Percentiles rank a stretch among this genome's conserved stretches.
These are phyloP conservation scores for Trypanosoma platydactyli DNA, from an alignment of 208 protist species.

Conservation along the genomic window DNA sequence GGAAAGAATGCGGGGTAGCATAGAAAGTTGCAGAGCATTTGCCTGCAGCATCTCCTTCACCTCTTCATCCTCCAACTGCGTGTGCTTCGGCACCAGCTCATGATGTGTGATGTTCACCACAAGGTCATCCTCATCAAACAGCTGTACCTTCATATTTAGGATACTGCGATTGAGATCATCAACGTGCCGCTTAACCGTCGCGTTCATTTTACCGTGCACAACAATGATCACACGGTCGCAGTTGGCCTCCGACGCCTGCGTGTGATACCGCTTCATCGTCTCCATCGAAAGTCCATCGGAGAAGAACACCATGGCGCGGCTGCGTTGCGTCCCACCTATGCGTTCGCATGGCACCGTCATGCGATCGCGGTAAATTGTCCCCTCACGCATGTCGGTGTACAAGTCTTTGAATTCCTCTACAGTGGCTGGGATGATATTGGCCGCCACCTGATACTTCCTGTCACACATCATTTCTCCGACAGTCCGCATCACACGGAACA, in stretches of 20 bases:
- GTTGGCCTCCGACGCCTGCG: slow-evolving; percentile 38
- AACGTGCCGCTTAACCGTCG: slow-evolving; percentile 69
- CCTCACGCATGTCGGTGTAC: slow-evolving; percentile 41
- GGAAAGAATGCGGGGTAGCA: slow-evolving; percentile 95
- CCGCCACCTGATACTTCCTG: slow-evolving; percentile 69
- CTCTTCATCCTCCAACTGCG: slow-evolving; percentile 82
- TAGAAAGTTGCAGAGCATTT: slow-evolving; percentile 92
- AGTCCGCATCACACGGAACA: slow-evolving; percentile 80
- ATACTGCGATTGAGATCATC: slow-evolving; percentile 71
- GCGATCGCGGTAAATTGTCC: slow-evolving; percentile 68
- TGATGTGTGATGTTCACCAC: slow-evolving; percentile 98
- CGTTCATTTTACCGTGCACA: slow-evolving; percentile 53
- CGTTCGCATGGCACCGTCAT: slow-evolving; percentile 85
- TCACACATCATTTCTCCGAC: slow-evolving; percentile 87
- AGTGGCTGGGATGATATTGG: slow-evolving; percentile 43
- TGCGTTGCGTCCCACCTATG: slow-evolving; percentile 35
- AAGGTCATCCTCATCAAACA: slow-evolving; percentile 95
- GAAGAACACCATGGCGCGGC: slow-evolving; percentile 79
- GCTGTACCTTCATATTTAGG: slow-evolving; percentile 80
- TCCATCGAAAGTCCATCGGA: slow-evolving; percentile 55
- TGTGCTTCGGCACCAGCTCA: slow-evolving; percentile 96
- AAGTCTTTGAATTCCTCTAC: slow-evolving; percentile 65
- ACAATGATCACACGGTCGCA: slow-evolving; percentile 76
- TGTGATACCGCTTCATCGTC: slow-evolving; percentile 60
- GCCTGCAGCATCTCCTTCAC: slow-evolving; percentile 87